phyloP scores from a whole-genome alignment of 2,329 filamentous ascomycete species.

The Neonectria ditissima region DNA sequence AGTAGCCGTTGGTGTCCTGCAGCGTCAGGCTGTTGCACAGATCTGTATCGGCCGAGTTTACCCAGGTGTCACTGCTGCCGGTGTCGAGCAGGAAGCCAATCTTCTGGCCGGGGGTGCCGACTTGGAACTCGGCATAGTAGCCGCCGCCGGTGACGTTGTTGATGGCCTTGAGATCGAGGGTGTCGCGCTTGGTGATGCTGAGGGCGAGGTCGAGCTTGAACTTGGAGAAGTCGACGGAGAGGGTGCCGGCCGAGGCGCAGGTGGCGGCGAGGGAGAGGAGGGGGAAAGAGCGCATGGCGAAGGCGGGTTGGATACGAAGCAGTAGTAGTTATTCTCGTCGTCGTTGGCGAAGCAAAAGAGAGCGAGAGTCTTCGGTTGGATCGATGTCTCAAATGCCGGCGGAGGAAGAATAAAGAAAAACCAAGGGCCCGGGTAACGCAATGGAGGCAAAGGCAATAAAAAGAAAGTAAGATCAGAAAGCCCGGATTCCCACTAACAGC shows the following conservation, averaged over 20 bases:
- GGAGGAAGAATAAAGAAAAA: background rate
- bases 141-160: slow-evolving; percentile 68
- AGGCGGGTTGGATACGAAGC: background rate
- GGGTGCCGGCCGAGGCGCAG: slow-evolving; percentile 41
- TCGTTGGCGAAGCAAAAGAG: background rate
- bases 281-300: slow-evolving; percentile 33
- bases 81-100: slow-evolving; percentile 70
- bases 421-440: background rate
- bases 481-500: background rate
- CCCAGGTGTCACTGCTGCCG: slow-evolving; percentile 73
- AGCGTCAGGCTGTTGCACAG: slow-evolving; percentile 63
- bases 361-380: background rate
- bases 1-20: slow-evolving; percentile 51
- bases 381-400: background rate
- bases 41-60: slow-evolving; percentile 67
- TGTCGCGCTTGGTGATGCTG: slow-evolving; percentile 43
- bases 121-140: slow-evolving; percentile 67
- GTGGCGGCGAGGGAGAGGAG: slow-evolving; percentile 36
- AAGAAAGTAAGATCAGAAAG: background rate
- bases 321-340: too few relatives aligned
- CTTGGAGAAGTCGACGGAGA: slow-evolving; percentile 39
- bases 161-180: slow-evolving; percentile 52
- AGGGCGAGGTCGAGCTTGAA: slow-evolving; percentile 25
- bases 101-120: slow-evolving; percentile 69
- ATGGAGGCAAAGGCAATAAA: background rate